Evolutionary conservation across 441 rosid species (phyloP), one percentile per base, ranked within the genome.

Genomic region (Lepidium campestre): DNA sequence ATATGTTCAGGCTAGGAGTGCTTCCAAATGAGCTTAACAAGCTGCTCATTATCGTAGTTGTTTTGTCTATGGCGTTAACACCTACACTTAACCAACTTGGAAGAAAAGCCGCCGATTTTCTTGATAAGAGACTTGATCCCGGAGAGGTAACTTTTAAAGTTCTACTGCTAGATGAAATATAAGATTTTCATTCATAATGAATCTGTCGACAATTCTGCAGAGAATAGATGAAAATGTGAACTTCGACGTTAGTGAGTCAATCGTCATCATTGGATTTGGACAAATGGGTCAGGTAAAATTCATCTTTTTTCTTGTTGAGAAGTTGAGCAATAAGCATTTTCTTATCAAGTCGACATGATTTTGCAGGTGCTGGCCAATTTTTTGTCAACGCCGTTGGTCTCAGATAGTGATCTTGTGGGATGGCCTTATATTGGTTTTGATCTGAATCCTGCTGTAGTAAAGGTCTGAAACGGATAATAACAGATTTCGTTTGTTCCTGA

Each of bases 1-100:
- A 67, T 55, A 15, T 72, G 12, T 72, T 46, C 91, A 90, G 98
- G 85, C 91, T 91, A 57, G 99, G 99, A 62, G 97, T 93, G 76
- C 86, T 93, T 52, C 99, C 99, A n/a, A 94, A 91, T 70, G 99
- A 93, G 83, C 91, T 93, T 76, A 93, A 89, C 86, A 93, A 93
- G 80, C 87, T 93, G 67, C 97, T 93, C 61, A 93, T 91, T 63
- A 93, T 93, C 61, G 96, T 93, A 13, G 99, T 93, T 53, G 97
- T 93, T n/a, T 69, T 93, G 80, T 93, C 99, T 47, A 91, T 93
- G 99, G 97, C 99, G 14, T 75, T 93, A 73, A 93, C 99, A 73
- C 99, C 99, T 41, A 74, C 85, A 57, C 96, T 93, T 57, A 89
- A 91, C 72, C 95, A 87, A 56, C 78, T 80, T 74, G 99, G 97